Conservation (phyloP, 352 stramenopile genomes). For the Phytophthora multivora region DNA sequence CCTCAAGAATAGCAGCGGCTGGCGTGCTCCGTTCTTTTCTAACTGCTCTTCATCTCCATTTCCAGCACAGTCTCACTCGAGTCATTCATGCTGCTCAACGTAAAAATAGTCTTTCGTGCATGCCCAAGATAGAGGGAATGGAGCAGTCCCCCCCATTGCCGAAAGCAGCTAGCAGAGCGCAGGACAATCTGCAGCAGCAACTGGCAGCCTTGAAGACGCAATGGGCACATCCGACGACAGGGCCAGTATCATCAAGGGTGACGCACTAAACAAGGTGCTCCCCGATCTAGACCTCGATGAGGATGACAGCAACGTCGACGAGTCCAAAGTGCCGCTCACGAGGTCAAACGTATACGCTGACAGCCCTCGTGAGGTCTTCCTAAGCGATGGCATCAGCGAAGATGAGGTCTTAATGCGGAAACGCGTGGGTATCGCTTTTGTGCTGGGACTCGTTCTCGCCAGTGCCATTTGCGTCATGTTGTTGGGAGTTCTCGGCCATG, state of each 20-base stretch:
- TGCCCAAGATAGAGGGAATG: conserved; percentile 18
- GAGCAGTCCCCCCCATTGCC: conserved; percentile 11
- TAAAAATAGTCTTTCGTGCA: conserved; percentile 20
- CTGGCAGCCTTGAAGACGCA: conserved; percentile 9
- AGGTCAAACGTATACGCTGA: conserved; percentile 73
- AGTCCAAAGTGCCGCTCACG: conserved; percentile 49
- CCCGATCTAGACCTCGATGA: conserved; percentile 36
- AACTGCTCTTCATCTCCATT: conserved; percentile 13
- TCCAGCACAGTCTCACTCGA: not conserved
- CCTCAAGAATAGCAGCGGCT: conserved; percentile 6
- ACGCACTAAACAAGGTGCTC: conserved; percentile 46
- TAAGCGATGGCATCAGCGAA: conserved; percentile 39
- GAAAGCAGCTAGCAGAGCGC: conserved; percentile 28
- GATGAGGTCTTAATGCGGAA: conserved; percentile 59
- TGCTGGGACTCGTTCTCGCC: conserved; percentile 61
- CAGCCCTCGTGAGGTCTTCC: conserved; percentile 47
- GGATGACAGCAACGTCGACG: conserved; percentile 32
- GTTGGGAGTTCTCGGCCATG: conserved; percentile 59
- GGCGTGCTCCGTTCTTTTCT: not conserved
- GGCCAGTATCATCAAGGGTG: conserved; percentile 54
- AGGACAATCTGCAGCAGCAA: conserved; percentile 11
- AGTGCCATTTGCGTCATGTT: conserved; percentile 71
- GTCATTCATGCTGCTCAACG: not conserved
- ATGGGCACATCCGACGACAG: conserved; percentile 48
- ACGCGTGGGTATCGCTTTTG: conserved; percentile 58